Conservation (phyloP, 2,329 filamentous ascomycete genomes). For the Colletotrichum gigasporum region DNA sequence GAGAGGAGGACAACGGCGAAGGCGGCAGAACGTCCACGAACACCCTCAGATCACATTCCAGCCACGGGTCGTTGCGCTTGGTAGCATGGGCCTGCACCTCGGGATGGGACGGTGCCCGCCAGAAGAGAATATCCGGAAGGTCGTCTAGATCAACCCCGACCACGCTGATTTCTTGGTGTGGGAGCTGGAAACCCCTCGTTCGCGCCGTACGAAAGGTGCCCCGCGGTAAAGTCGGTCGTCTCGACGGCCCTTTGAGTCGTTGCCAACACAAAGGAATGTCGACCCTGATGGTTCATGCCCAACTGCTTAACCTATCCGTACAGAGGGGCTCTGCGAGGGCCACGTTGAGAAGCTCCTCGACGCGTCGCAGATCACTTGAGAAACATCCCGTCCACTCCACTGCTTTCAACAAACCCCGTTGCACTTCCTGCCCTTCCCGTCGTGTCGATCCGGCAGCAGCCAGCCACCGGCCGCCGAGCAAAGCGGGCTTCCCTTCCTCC, state of each 20-base stretch:
- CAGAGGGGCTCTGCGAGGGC: too few species aligned
- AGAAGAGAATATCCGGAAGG: constrained; percentile 3
- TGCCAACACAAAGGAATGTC: too few species aligned
- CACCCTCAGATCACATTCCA: not conserved
- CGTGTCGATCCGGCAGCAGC: constrained; percentile 29
- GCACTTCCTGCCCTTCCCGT: constrained; percentile 11
- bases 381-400: constrained; percentile 14
- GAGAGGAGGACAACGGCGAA: constrained; percentile 1
- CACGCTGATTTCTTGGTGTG: not conserved
- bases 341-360: not conserved
- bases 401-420: constrained; percentile 12
- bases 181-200: not conserved
- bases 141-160: not conserved
- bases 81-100: not conserved
- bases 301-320: too few species aligned
- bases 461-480: constrained; percentile 7
- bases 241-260: too few species aligned
- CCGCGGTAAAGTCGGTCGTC: too few species aligned
- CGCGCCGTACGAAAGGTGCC: too few species aligned
- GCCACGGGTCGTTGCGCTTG: not conserved
- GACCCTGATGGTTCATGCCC: too few species aligned
- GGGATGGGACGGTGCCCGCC: not conserved
- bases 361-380: constrained; percentile 10
- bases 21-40: not conserved
- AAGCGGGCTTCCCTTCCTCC: not conserved